These are phyloP conservation scores for Colletotrichum acutatum DNA, from an alignment of 2,329 filamentous ascomycete genomes.

Conservation along the genomic window DNA sequence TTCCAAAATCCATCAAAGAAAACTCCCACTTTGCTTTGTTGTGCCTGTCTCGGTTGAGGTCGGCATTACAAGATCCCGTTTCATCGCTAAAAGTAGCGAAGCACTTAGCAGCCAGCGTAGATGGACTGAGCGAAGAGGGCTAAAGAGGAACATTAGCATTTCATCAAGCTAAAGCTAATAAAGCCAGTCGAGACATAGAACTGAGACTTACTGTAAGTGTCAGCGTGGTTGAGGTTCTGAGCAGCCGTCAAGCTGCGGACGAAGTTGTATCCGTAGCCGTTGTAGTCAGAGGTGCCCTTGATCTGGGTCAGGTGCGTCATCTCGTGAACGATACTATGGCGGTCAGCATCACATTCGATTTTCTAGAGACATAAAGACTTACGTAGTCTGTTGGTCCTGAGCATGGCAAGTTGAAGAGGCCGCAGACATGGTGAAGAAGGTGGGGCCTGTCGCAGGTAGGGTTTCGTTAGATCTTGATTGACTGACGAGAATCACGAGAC, in stretches of 20 bases:
- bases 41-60: not conserved
- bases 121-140: constrained; percentile 39
- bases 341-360: not conserved
- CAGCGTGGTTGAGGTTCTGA: constrained; percentile 70
- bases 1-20: not conserved
- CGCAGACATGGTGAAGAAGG: constrained; percentile 23
- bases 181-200: constrained; percentile 35
- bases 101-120: constrained; percentile 49
- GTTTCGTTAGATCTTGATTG: not conserved
- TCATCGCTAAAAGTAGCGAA: not conserved
- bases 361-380: too few relatives aligned
- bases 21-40: not conserved
- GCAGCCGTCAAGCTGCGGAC: constrained; percentile 57
- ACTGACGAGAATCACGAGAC: not conserved
- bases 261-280: constrained; percentile 61
- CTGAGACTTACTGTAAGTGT: constrained; percentile 60
- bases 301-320: constrained; percentile 67
- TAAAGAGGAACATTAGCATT: not conserved
- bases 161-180: not conserved
- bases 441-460: not conserved
- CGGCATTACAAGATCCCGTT: not conserved
- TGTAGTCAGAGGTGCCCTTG: constrained; percentile 68
- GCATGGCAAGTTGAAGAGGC: constrained; percentile 17
- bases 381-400: constrained; percentile 64
- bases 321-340: constrained; percentile 65